phyloP scores from a whole-genome alignment of 2,329 filamentous ascomycete genomes.

The Colletotrichum gloeosporioides region DNA sequence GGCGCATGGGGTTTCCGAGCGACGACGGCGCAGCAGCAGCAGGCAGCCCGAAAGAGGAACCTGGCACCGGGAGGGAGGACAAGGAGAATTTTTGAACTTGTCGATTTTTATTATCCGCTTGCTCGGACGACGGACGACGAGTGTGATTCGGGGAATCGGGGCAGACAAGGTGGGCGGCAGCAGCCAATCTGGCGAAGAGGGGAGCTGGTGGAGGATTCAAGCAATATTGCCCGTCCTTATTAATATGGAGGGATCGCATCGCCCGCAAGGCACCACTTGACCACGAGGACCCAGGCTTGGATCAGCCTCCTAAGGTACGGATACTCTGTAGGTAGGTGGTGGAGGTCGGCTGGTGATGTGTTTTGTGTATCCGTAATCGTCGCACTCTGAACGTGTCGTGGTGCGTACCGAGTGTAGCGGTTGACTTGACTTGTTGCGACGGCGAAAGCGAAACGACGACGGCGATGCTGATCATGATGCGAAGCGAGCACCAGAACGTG shows the following conservation, averaged over 20 bases:
- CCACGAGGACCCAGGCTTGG: background rate
- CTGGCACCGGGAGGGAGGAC: background rate
- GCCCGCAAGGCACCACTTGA: background rate
- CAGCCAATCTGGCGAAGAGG: background rate
- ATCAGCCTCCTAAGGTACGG: background rate
- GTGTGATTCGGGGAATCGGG: background rate
- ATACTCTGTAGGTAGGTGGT: background rate
- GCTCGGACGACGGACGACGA: background rate
- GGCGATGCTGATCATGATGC: background rate
- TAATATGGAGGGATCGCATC: background rate
- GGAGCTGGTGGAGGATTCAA: constrained; percentile 1
- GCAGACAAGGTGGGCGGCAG: background rate
- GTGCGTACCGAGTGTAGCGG: background rate
- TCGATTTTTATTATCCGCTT: background rate
- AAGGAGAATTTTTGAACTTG: background rate
- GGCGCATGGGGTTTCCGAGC: background rate
- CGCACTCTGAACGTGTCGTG: background rate
- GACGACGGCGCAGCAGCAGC: background rate
- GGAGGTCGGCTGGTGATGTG: background rate
- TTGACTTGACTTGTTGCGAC: background rate
- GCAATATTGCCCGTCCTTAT: background rate
- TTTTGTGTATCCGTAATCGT: background rate
- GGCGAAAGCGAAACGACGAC: background rate
- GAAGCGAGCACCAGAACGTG: background rate
- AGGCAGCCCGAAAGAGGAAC: background rate